These are phyloP conservation scores for Suhomyces taliae DNA, from an alignment of 1,139 yeast genomes.

Conservation along the genomic window DNA sequence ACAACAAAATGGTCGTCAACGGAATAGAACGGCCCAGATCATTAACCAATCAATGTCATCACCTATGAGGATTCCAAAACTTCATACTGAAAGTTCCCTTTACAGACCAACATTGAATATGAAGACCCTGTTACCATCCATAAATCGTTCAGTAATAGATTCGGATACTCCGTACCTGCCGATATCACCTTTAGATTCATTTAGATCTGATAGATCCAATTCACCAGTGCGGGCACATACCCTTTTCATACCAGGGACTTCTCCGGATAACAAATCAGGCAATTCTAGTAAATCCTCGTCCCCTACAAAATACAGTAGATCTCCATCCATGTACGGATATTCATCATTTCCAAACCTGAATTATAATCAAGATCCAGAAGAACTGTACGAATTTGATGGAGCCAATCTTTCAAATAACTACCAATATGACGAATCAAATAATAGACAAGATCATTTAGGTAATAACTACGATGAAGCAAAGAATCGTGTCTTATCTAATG, in stretches of 20 bases:
- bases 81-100: constrained; percentile 2
- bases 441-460: not conserved
- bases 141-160: not conserved
- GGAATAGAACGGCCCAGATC: constrained; percentile 8
- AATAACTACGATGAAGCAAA: not conserved
- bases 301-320: constrained; percentile 24
- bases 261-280: constrained; percentile 4
- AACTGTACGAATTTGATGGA: constrained; percentile 3
- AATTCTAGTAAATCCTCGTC: constrained; percentile 31
- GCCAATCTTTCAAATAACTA: constrained; percentile 5
- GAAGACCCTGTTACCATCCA: constrained; percentile 9
- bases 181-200: not conserved
- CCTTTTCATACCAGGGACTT: constrained; percentile 8
- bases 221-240: constrained; percentile 13
- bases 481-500: constrained; percentile 1
- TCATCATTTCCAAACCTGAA: constrained; percentile 2
- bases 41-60: constrained; percentile 10
- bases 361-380: not conserved
- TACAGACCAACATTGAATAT: constrained; percentile 2
- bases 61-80: constrained; percentile 8
- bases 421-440: constrained; percentile 3
- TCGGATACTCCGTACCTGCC: constrained; percentile 3
- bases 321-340: constrained; percentile 17
- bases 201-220: not conserved
- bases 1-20: not conserved